Conservation (phyloP, 2,329 filamentous ascomycete genomes). For the Aspergillus ochraceoroseus region DNA sequence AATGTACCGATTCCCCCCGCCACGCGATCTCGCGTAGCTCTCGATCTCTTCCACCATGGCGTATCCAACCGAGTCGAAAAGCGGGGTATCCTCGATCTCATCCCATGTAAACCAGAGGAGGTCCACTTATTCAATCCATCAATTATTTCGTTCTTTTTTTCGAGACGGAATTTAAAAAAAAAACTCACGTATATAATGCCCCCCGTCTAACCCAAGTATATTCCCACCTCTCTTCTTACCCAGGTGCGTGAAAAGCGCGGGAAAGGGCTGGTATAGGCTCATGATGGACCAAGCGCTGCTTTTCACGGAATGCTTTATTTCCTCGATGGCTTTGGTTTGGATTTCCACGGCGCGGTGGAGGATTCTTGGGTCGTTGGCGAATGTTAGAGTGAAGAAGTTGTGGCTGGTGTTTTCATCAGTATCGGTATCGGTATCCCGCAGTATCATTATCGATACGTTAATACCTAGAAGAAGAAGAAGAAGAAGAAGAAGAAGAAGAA, state of each 20-base stretch:
- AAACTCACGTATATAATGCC: too few species aligned
- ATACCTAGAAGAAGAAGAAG: too few species aligned
- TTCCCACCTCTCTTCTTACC: constrained; percentile 35
- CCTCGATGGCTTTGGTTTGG: constrained; percentile 9
- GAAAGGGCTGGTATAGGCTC: constrained; percentile 42
- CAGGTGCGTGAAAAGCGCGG: constrained; percentile 34
- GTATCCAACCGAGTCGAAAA: constrained; percentile 30
- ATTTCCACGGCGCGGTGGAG: background rate
- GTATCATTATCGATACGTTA: too few species aligned
- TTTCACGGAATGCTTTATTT: too few species aligned
- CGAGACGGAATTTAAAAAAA: too few species aligned
- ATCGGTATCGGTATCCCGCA: constrained; percentile 20
- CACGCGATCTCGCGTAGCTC: constrained; percentile 24
- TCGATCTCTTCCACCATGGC: constrained; percentile 29
- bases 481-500: too few species aligned
- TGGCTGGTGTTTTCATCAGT: too few species aligned
- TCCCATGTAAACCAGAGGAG: constrained; percentile 26
- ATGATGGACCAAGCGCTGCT: constrained; percentile 23
- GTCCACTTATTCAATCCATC: too few species aligned
- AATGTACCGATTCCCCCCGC: constrained; percentile 33
- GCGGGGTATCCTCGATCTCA: constrained; percentile 31
- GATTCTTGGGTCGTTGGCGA: constrained; percentile 1
- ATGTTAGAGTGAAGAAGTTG: constrained; percentile 2
- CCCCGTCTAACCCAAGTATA: constrained; percentile 34
- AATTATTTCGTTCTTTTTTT: too few species aligned